Conservation (phyloP, 2,329 filamentous ascomycete genomes). For the Cladophialophora carrionii region DNA sequence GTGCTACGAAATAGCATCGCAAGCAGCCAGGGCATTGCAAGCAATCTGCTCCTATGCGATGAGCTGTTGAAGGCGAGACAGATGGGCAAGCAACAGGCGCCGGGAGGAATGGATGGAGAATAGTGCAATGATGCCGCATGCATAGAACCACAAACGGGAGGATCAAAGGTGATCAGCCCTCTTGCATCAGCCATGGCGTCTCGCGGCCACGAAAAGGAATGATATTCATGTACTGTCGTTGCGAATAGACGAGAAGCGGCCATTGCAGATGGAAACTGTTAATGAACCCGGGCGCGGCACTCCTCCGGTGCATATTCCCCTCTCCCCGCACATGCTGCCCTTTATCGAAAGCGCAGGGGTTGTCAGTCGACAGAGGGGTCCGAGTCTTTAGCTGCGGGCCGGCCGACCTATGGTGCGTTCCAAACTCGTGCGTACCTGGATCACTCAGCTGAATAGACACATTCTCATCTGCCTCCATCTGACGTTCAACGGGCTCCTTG, state of each 20-base stretch:
- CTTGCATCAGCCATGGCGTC: slow-evolving; percentile 20
- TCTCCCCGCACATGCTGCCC: neutral
- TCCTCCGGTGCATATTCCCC: no score
- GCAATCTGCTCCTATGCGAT: slow-evolving; percentile 91
- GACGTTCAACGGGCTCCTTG: neutral
- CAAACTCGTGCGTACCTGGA: slow-evolving; percentile 4
- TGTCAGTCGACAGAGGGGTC: neutral
- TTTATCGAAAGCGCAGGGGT: neutral
- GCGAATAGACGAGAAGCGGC: no score
- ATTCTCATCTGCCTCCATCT: slow-evolving; percentile 2
- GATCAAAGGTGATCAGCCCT: slow-evolving; percentile 15
- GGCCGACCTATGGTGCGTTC: neutral
- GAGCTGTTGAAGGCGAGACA: slow-evolving; percentile 97
- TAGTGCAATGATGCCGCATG: slow-evolving; percentile 1
- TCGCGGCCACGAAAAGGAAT: neutral
- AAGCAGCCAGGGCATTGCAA: slow-evolving; percentile 91
- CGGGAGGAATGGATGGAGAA: slow-evolving; percentile 40
- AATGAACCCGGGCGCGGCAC: no score
- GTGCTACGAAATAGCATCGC: slow-evolving; percentile 92
- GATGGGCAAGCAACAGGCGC: slow-evolving; percentile 65
- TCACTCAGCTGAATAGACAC: slow-evolving; percentile 19
- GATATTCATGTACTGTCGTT: neutral
- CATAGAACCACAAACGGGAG: slow-evolving; percentile 6
- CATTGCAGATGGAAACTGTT: no score
- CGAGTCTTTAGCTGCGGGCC: slow-evolving; percentile 3